Percentiles rank a stretch among this genome's conserved stretches.
Evolutionary conservation across 768 basidiomycete genomes (phyloP).

Genomic region (Termitomyces sp.): DNA sequence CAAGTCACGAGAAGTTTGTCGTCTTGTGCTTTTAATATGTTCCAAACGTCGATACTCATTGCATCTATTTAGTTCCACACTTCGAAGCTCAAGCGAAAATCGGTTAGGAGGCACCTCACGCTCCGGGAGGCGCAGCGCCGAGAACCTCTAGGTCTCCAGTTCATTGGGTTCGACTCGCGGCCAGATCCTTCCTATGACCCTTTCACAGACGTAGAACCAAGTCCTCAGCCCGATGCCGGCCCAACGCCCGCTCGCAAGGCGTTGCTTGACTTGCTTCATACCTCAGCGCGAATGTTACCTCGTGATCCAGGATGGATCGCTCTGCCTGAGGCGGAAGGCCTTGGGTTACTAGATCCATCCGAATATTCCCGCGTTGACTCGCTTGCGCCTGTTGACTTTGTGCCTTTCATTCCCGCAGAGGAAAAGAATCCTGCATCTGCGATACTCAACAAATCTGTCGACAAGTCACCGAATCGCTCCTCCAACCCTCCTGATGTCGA

Average conservation of each 20-base stretch:
- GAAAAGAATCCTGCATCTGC: background rate
- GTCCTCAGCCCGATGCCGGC: too few species aligned
- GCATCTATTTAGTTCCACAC: background rate
- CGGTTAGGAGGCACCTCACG: background rate
- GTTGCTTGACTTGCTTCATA: background rate
- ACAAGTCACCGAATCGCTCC: background rate
- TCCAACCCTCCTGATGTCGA: background rate
- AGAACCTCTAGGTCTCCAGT: slow-evolving; percentile 1
- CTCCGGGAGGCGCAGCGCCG: background rate
- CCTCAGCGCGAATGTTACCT: background rate
- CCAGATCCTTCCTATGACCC: slow-evolving; percentile 6
- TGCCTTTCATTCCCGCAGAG: background rate
- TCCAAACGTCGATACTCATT: background rate
- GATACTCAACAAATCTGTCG: background rate
- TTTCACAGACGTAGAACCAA: background rate
- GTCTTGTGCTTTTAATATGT: background rate
- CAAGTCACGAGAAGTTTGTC: background rate
- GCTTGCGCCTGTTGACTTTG: background rate
- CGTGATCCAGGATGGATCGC: background rate
- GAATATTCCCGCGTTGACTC: background rate
- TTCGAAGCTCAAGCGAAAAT: background rate
- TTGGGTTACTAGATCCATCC: background rate
- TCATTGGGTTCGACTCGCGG: slow-evolving; percentile 5
- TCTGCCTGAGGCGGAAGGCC: background rate
- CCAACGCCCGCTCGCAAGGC: background rate